Base-by-base conservation (phyloP, 129 eudicot species). In the Flaveria linearis region DNA sequence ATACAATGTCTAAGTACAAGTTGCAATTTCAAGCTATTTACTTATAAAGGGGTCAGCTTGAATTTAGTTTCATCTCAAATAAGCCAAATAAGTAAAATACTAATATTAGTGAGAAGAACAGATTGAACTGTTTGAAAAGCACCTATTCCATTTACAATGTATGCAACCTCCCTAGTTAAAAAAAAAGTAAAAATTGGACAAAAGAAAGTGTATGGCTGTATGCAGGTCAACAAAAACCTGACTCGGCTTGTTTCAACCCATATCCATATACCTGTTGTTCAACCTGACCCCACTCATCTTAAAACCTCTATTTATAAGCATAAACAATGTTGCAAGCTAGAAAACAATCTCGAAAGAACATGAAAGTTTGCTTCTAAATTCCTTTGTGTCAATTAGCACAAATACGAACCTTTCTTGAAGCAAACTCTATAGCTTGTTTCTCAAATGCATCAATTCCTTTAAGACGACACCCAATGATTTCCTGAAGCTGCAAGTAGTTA, bases 371-470 rank as follows among this genome's bases (percentile, higher is more conserved):
- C 36, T 70, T 71, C 13, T 46, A 70, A 63, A 39, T 26, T 45
- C 43, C 64, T 20, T 61, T 56, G 11, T 30, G 66, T 68, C 25
- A 36, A 23, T 70, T 51, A 62, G 77, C 55, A 56, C 17, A 36
- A 30, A 17, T 68, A 41, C 12, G 33, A 67, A 95, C 99, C 99
- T 95, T 95, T 81, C 99, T 89, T 76, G 97, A 91, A 66, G 99
- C 99, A 82, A 91, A 95, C 81, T 95, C 97, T 49, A 95, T 88
- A 56, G 99, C 99, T 74, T 79, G 96, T 75, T 91, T 91, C 72
- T 95, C 97, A 82, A 95, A 95, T 33, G 94, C 99, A 73, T 87
- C 94, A 65, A 91, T 91, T 81, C 99, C 99, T 82, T 82, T 89
- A 26, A 95, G 91, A 73, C 99, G 97, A 43, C 90, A 89, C 72